Base-by-base conservation (phyloP, 2,329 filamentous ascomycete species). In the Ramularia endophylla region DNA sequence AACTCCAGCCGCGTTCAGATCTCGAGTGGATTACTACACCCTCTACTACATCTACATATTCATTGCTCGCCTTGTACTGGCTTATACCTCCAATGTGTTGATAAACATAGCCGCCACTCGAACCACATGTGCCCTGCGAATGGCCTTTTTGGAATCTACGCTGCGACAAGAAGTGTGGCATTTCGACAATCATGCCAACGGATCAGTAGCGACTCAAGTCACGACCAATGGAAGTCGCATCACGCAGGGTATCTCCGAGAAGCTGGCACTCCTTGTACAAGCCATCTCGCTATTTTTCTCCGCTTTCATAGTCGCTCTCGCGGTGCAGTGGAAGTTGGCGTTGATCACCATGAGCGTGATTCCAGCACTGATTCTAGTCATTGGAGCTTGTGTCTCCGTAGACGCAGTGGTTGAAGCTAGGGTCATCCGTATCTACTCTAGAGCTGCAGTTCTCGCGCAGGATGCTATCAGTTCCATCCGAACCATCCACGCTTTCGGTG, bases 41-140 rank as follows among this genome's bases (percentile, higher is more conserved):
- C 65, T 88, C 0, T 85, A 81, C 60, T 79, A 87, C 54, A 74
- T 87, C 40, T 78, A 78, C 41, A 67, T 88, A 5, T 88, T 87
- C 59, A 62, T 87, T 29, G 82, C 67, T 11, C 78, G 81, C 35
- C 80, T 85, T 50, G 56, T 66, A 13, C 65, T 85, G 29, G 77
- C 75, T 45, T 87, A 85, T 48, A 65, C 81, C 44, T 45, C 27
- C 47, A 54, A 47, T 13, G 53, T 67, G 2, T 54, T 54, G 22
- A 54, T 76, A 15, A 75, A 71, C 2, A 70, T 75, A 28, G 65
- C 71, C 3, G 72, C 73, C 2, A 70, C 71, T 38, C 65, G 73
- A 8, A 72, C 73, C 3, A 73, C 73, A 2, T 69, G 71, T 41
- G 70, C 61, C 27, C 52, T 65, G 36, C 60, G 84, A 19, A 70